Evolutionary conservation across 331 rosid genomes (phyloP), one percentile per base, ranked within the genome.

Genomic region (Pyrus hybrid): DNA sequence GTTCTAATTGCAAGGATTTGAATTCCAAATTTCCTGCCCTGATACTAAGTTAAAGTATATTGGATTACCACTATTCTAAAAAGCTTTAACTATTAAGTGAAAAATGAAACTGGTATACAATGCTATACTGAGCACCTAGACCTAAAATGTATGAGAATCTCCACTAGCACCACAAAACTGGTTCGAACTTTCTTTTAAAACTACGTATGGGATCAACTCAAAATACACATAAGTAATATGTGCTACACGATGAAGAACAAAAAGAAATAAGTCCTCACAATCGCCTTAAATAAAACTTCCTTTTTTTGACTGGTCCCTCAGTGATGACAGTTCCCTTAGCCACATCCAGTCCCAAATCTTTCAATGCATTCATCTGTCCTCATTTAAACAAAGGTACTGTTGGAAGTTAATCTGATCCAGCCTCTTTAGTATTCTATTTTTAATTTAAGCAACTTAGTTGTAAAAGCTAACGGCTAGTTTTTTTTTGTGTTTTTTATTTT

Each of bases 281-380:
- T 75, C 91, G 82, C 0, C 87, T 92, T 53, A 94, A 88, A 68
- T 82, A 90, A 73, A 94, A 51, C 66, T 90, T 87, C 20, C 93
- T 89, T 79, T 81, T 87, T 83, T 94, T 94, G 56, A 86, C 90
- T 6, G 84, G 69, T 69, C 99, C 97, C 84, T 94, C 96, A 8
- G 97, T 92, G 57, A 83, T 69, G 86, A 94, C 92, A 26, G 88
- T 90, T 83, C 97, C 99, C 86, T 90, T 94, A 23, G 91, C 85
- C 63, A 92, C 97, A 70, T 88, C 96, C 96, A 94, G 76, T 72
- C 97, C 99, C 90, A 94, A 78, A 74, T 90, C 92, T 76, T 89
- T 90, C 63, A 94, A 79, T 75, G 97, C 96, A 77, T 86, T 94
- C 85, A 94, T 92, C 97, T 94, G 88, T 84, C 76, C 71, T 72